Percentiles rank a stretch among this genome's conserved stretches.
phyloP scores from a whole-genome alignment of 73 alveolate genomes.

The Tetrahymena borealis region DNA sequence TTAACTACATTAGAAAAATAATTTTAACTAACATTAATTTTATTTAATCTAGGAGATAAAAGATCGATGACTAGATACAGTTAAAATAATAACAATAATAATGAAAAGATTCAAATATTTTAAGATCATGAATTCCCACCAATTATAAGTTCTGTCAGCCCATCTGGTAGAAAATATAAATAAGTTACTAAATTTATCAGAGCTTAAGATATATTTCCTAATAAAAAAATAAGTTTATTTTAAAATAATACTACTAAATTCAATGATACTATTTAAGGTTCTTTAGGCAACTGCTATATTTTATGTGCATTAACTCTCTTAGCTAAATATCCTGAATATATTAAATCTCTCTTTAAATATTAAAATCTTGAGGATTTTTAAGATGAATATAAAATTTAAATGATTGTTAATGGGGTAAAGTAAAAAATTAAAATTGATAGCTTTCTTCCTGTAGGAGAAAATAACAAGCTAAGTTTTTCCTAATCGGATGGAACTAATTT shows the following conservation, averaged over 20 bases:
- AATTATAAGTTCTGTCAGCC: no score
- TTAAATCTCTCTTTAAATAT: slow-evolving; percentile 4
- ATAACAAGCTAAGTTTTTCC: slow-evolving; percentile 44
- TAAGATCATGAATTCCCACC: no score
- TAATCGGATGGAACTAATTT: slow-evolving; percentile 32
- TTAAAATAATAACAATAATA: no score
- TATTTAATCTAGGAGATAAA: no score
- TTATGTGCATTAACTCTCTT: slow-evolving; percentile 48
- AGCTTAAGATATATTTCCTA: neutral
- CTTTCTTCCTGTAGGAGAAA: slow-evolving; percentile 38
- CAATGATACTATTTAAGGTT: slow-evolving; percentile 47
- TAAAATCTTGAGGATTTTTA: neutral
- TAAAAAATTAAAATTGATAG: slow-evolving; percentile 45
- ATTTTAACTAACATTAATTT: no score
- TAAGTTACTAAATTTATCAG: no score
- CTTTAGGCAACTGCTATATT: slow-evolving; percentile 57
- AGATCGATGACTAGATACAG: no score
- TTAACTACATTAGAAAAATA: no score
- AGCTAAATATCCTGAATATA: slow-evolving; percentile 48
- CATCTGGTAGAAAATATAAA: no score
- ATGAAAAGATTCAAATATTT: no score
- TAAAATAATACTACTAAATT: neutral
- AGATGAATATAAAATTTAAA: slow-evolving; percentile 15
- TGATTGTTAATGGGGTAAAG: slow-evolving; percentile 44
- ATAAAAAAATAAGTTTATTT: neutral